Base-by-base conservation (phyloP, 352 stramenopile genomes). In the Phytophthora chlamydospora region DNA sequence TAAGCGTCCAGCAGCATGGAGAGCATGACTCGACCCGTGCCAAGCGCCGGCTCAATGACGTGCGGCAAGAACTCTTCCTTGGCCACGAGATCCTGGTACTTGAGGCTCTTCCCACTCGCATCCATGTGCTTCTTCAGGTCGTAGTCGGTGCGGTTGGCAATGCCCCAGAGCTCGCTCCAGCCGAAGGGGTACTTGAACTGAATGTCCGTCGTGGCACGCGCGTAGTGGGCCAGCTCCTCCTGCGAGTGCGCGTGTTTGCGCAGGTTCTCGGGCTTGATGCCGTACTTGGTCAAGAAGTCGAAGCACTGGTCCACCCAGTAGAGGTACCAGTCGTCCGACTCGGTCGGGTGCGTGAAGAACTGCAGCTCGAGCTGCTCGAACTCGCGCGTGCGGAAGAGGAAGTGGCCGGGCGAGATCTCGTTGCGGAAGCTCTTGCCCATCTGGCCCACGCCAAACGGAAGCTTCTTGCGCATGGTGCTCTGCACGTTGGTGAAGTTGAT, bases 351-450 rank as follows among this genome's bases (percentile, higher is more conserved):
- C 51, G 80, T 92, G 62, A 94, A 94, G 62, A 88, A 94, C 69
- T 92, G 79, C 17, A 93, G 85, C 74, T 99, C 97, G 44, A 98
- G 95, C 80, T 99, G 97, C 76, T 99, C 96, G 68, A 99, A 99
- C 81, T 99, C 97, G 32, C 96, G 84, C 50, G 83, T 97, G 50
- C 97, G 93, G 68, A 99, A 99, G 48, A 99, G 83, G 65, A 99
- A 99, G 58, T 99, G 97, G 6, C 95, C 79, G 0, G 96, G 95
- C 10, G 95, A 98, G 65, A 99, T 99, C 78, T 99, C 97, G 65
- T 99, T 99, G 16, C 97, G 88, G 73, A 99, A 99, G 48, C 95
- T 97, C 70, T 99, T 99, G 59, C 97, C 97, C 71, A 99, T 97
- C 65, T 99, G 96, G 0, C 94, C 96, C 55, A 99, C 96, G 12